These are phyloP conservation scores for Talaromyces sp. DNA, from an alignment of 2,329 filamentous ascomycete species.

Conservation along the genomic window DNA sequence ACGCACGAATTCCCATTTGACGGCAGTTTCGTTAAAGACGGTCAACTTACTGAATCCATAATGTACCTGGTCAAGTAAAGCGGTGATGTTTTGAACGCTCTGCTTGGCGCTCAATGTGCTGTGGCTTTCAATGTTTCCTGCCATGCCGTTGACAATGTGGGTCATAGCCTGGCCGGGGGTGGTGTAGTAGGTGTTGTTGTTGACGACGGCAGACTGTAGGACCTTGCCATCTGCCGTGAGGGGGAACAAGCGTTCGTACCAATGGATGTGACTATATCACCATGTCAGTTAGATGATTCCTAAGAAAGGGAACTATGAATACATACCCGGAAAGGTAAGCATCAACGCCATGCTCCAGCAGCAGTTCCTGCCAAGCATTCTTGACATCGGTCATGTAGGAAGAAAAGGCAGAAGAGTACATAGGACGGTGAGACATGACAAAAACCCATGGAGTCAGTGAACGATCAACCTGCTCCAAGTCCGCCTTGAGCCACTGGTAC, in stretches of 20 bases:
- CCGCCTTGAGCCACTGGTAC: slow-evolving; percentile 44
- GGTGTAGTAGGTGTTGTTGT: slow-evolving; percentile 47
- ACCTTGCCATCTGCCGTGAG: slow-evolving; percentile 39
- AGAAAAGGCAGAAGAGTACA: slow-evolving; percentile 26
- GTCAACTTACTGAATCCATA: slow-evolving; percentile 49
- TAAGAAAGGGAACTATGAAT: slow-evolving; percentile 15
- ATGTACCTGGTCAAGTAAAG: slow-evolving; percentile 42
- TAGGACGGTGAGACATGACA: slow-evolving; percentile 47
- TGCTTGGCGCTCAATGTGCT: slow-evolving; percentile 34
- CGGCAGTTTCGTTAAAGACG: slow-evolving; percentile 36
- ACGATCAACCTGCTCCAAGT: slow-evolving; percentile 43
- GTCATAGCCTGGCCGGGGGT: slow-evolving; percentile 48
- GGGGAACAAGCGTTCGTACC: slow-evolving; percentile 44
- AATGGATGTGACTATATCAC: slow-evolving; percentile 40
- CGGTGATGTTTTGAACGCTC: slow-evolving; percentile 39
- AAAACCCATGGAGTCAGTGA: slow-evolving; percentile 48
- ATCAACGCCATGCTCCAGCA: slow-evolving; percentile 45
- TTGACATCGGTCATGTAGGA: slow-evolving; percentile 43
- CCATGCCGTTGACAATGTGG: slow-evolving; percentile 51
- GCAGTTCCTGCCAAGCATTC: slow-evolving; percentile 42
- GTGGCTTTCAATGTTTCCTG: slow-evolving; percentile 51
- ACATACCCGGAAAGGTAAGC: slow-evolving; percentile 37
- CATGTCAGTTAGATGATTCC: not conserved
- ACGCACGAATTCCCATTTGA: slow-evolving; percentile 45
- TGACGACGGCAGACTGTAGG: slow-evolving; percentile 37